Base-by-base conservation (phyloP, 805 yeast genomes). In the Cyberlindnera meyerae region DNA sequence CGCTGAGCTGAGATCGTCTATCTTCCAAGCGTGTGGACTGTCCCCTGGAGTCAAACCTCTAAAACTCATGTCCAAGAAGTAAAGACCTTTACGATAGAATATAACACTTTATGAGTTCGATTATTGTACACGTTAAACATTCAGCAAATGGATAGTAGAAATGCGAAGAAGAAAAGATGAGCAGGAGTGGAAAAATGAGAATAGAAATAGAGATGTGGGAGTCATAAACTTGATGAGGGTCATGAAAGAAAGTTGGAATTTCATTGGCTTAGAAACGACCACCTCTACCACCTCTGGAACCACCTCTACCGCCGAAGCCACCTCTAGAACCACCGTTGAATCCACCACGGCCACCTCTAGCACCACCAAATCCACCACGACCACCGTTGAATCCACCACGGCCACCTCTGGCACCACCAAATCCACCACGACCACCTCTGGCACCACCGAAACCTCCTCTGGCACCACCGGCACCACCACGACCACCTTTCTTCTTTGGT, bases 401-500 rank as follows among this genome's bases (percentile, higher is more conserved):
- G 34, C 72, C 66, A 28, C 70, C 65, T 36, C 73, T 66, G 25
- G 26, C 16, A 33, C 41, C 48, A 22, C 50, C 54, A 27, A 44
- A 46, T 18, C 64, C 55, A 37, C 67, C 49, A 15, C 48, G 29
- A 27, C 40, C 62, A 36, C 65, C 57, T 29, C 63, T 43, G 26
- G 64, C 51, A 29, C 65, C 63, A 27, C 66, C 66, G 31, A 70
- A 67, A 33, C 72, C 65, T 22, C 36, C 42, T 8, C 73, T 69
- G 39, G 63, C 65, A 22, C 70, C 65, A 38, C 72, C 69, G 26
- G 75, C 73, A 30, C 75, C 74, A 42, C 78, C 76, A 41, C 75
- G 70, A 29, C 73, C 68, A 53, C 77, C 69, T 63, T 79, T 71
- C 70, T 77, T 79, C 66, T 71, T 81, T 61, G 82, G 77, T 50